Evolutionary conservation across 306 rosid genomes (phyloP), one percentile per base, ranked within the genome.

Genomic region (Chamaecrista fasciculata): DNA sequence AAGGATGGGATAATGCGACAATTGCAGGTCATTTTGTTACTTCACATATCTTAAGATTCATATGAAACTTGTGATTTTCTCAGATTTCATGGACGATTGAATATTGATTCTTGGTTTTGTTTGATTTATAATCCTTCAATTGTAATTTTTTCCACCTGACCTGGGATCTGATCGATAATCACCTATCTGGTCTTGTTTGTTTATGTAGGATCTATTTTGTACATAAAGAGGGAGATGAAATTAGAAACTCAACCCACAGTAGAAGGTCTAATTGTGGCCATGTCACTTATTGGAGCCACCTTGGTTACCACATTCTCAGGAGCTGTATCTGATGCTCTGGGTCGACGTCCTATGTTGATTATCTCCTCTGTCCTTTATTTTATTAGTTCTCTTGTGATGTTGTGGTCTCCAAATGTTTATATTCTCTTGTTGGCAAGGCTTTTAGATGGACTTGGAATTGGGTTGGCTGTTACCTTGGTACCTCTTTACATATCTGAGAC

Each of bases 1-100:
- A 91, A 76, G 97, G 97, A 76, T 91, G 97, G 97, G 96, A 91
- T 76, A 91, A 88, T 82, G 97, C 97, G 2, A 91, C 96, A 36
- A 91, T 91, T 16, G 96, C 97, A 48, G 97, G 97, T 91, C 66
- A 8, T 21, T 18, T 16, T 19, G 3, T 25, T 28, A 20, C 11
- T 33, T 16, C 44, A 26, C 46, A 39, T n/a, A 4, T 43, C 49
- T 24, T 23, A 3, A 16, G 23, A 11, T 18, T 64, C 36, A 12
- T 40, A 51, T 56, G 5, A 7, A 3, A 1, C n/a, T 37, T 2
- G 43, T 37, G 43, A 37, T 2, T 37, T 10, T 6, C n/a, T n/a
- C n/a, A n/a, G n/a, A n/a, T n/a, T n/a, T n/a, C n/a, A n/a, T n/a
- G n/a, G n/a, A n/a, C n/a, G 62, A 62, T 76, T 20, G 25, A 40